These are phyloP conservation scores for Phaeosphaeria sp. DNA, from an alignment of 2,329 filamentous ascomycete genomes.

Conservation along the genomic window DNA sequence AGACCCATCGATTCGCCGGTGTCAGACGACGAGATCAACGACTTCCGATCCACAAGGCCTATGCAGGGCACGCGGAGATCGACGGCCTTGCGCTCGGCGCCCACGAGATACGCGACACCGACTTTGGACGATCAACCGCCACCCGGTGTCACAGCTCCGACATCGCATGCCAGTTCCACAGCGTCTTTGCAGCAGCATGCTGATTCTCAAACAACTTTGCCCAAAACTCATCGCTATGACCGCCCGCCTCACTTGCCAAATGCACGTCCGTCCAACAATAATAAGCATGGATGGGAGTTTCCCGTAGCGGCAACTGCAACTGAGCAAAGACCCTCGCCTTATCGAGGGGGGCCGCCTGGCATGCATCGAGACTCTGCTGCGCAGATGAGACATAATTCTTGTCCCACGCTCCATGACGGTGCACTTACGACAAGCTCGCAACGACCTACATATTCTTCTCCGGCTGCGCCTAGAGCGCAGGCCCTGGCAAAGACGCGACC, in stretches of 20 bases:
- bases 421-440: slow-evolving; percentile 9
- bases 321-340: not conserved
- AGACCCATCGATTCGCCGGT: slow-evolving; percentile 9
- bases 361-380: slow-evolving; percentile 4
- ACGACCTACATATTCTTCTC: slow-evolving; percentile 18
- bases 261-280: not conserved
- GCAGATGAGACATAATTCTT: slow-evolving; percentile 24
- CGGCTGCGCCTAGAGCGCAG: slow-evolving; percentile 4
- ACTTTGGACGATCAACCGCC: slow-evolving; percentile 22
- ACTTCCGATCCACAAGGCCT: slow-evolving; percentile 24
- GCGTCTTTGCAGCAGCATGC: slow-evolving; percentile 7
- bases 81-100: slow-evolving; percentile 20
- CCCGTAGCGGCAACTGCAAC: not conserved
- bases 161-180: slow-evolving; percentile 18
- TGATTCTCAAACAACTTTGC: slow-evolving; percentile 7
- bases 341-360: slow-evolving; percentile 3
- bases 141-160: slow-evolving; percentile 31
- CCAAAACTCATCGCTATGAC: slow-evolving; percentile 9
- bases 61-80: slow-evolving; percentile 20
- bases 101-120: slow-evolving; percentile 25
- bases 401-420: slow-evolving; percentile 23
- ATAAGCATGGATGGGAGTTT: not conserved
- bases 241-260: slow-evolving; percentile 3
- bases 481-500: not conserved
- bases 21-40: slow-evolving; percentile 2